Conservation (phyloP, 352 stramenopile species). For the Pythium pectinolyticum region DNA sequence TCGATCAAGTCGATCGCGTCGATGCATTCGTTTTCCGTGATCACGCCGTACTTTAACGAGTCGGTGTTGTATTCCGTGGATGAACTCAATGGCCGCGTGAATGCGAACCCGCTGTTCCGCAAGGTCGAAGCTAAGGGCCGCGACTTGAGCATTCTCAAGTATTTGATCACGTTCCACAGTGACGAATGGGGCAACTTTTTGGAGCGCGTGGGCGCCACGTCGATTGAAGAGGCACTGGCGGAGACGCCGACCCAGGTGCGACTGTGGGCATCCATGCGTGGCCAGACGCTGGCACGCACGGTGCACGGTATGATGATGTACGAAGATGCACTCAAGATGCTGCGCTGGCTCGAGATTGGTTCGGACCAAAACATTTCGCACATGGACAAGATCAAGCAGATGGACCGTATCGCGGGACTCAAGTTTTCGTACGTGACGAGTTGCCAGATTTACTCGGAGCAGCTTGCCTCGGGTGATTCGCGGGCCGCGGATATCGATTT, state of each 20-base stretch:
- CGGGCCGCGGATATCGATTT: constrained; percentile 96
- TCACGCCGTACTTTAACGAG: constrained; percentile 90
- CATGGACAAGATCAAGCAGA: constrained; percentile 89
- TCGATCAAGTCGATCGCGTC: constrained; percentile 76
- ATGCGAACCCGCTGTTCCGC: constrained; percentile 80
- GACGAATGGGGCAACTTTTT: constrained; percentile 89
- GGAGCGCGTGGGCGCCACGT: constrained; percentile 71
- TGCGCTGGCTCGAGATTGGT: constrained; percentile 87
- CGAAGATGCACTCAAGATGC: constrained; percentile 87
- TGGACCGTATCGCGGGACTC: constrained; percentile 82
- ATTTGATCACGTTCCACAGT: constrained; percentile 85
- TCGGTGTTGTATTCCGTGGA: constrained; percentile 84
- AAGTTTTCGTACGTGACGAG: constrained; percentile 90
- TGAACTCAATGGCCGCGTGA: constrained; percentile 80
- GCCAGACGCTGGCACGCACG: constrained; percentile 81
- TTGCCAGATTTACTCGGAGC: constrained; percentile 88
- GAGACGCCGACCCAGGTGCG: constrained; percentile 84
- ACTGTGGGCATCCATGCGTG: constrained; percentile 85
- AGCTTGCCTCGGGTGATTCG: constrained; percentile 65
- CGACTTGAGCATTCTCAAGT: constrained; percentile 88
- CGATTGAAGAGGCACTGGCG: constrained; percentile 77
- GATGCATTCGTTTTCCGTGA: constrained; percentile 88
- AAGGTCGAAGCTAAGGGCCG: constrained; percentile 84
- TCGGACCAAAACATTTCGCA: constrained; percentile 83
- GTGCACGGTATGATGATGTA: constrained; percentile 92